These are phyloP conservation scores for Trichoderma sp. DNA, from an alignment of 2,329 filamentous ascomycete species.

Conservation along the genomic window DNA sequence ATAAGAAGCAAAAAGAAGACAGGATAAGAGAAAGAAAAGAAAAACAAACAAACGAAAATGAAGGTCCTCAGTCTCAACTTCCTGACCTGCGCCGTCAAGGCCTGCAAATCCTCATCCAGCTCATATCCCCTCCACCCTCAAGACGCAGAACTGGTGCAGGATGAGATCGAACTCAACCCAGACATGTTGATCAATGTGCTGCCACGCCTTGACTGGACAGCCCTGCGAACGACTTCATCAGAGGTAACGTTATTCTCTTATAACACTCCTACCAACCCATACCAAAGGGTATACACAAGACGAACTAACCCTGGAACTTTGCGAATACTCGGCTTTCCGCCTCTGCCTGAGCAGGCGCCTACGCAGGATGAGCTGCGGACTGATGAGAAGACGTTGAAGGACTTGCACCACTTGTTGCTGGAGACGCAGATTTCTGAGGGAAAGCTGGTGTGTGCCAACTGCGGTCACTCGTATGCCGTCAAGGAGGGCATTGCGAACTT, in stretches of 20 bases:
- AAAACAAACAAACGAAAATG: slow-evolving; percentile 56
- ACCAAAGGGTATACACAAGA: background rate
- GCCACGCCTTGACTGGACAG: slow-evolving; percentile 85
- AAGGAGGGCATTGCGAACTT: slow-evolving; percentile 98
- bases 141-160: slow-evolving; percentile 87
- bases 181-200: slow-evolving; percentile 82
- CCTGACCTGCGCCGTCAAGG: slow-evolving; percentile 91
- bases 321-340: slow-evolving; percentile 70
- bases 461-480: slow-evolving; percentile 90
- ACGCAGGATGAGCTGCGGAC: slow-evolving; percentile 61
- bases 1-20: background rate
- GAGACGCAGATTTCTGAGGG: slow-evolving; percentile 91
- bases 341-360: slow-evolving; percentile 66
- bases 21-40: too few species aligned
- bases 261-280: background rate
- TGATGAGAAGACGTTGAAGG: slow-evolving; percentile 70
- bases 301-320: background rate
- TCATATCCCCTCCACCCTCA: slow-evolving; percentile 92
- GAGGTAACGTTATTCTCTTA: slow-evolving; percentile 60
- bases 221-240: slow-evolving; percentile 70
- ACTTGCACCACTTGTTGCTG: slow-evolving; percentile 78
- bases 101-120: slow-evolving; percentile 77
- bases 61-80: slow-evolving; percentile 97
- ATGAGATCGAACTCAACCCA: slow-evolving; percentile 80
- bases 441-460: slow-evolving; percentile 86